Conservation (phyloP, 1,284 basidiomycete genomes). For the Leccinum griseonigrum region DNA sequence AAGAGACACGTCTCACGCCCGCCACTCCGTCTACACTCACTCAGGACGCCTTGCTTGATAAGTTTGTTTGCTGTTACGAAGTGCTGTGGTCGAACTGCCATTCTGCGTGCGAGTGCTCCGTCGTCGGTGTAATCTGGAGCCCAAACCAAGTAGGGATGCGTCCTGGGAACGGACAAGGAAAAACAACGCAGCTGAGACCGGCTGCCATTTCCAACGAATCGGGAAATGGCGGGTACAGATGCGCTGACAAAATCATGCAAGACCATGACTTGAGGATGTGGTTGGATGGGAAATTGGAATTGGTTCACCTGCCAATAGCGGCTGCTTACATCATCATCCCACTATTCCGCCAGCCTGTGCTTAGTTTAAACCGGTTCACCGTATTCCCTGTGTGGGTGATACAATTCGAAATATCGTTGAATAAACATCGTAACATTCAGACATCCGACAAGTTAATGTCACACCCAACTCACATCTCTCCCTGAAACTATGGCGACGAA, state of each 20-base stretch:
- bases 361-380: background rate
- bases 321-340: background rate
- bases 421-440: background rate
- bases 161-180: slow-evolving; percentile 7
- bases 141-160: slow-evolving; percentile 47
- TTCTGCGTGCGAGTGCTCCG: slow-evolving; percentile 45
- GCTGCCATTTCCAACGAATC: background rate
- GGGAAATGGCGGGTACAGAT: background rate
- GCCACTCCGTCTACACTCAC: slow-evolving; percentile 5
- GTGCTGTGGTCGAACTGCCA: slow-evolving; percentile 47
- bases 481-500: slow-evolving; percentile 16
- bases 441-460: background rate
- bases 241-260: background rate
- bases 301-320: slow-evolving; percentile 5
- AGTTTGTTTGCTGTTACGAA: slow-evolving; percentile 40
- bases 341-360: no score
- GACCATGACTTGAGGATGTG: slow-evolving; percentile 9
- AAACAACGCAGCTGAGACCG: slow-evolving; percentile 16
- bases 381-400: background rate
- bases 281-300: slow-evolving; percentile 1
- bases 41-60: slow-evolving; percentile 40
- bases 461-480: background rate
- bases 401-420: background rate
- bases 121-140: slow-evolving; percentile 52
- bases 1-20: slow-evolving; percentile 4